phyloP scores from a whole-genome alignment of 305 asterid species.

The Fraxinus velutina region DNA sequence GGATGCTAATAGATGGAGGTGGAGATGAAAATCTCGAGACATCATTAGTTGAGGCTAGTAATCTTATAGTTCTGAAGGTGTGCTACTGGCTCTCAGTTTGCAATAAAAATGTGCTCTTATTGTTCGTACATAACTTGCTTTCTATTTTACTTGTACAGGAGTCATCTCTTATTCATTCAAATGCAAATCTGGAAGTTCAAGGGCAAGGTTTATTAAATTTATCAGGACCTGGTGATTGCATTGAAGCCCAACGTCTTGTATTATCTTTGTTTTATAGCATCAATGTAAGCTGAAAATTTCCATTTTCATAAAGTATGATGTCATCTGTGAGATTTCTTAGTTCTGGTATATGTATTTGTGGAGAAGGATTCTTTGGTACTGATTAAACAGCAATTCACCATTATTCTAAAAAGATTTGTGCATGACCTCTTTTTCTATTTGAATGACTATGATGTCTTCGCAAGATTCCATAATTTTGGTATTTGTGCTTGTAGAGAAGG shows the following conservation, averaged over 20 bases:
- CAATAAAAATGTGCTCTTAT: slow-evolving; percentile 15
- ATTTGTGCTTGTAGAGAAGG: background rate
- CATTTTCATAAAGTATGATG: background rate
- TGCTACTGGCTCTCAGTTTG: slow-evolving; percentile 23
- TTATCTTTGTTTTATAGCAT: slow-evolving; percentile 85
- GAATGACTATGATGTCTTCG: background rate
- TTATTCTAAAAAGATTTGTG: background rate
- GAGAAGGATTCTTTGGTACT: background rate
- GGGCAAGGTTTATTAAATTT: slow-evolving; percentile 92
- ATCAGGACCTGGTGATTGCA: slow-evolving; percentile 90
- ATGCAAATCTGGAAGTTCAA: slow-evolving; percentile 93
- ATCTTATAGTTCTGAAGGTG: slow-evolving; percentile 93
- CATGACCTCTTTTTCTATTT: background rate
- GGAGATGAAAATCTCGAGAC: slow-evolving; percentile 96
- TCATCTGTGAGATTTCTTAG: background rate
- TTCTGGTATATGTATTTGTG: background rate
- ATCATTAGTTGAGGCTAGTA: slow-evolving; percentile 94
- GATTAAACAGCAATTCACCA: background rate
- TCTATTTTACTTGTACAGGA: slow-evolving; percentile 45
- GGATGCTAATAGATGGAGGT: slow-evolving; percentile 92
- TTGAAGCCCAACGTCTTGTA: slow-evolving; percentile 92
- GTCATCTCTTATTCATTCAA: slow-evolving; percentile 88
- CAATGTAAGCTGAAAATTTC: slow-evolving; percentile 55
- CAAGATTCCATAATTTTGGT: background rate
- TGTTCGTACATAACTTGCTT: slow-evolving; percentile 19